These are phyloP conservation scores for Hypoxylon trugodes DNA, from an alignment of 495 filamentous ascomycete genomes.

Conservation along the genomic window DNA sequence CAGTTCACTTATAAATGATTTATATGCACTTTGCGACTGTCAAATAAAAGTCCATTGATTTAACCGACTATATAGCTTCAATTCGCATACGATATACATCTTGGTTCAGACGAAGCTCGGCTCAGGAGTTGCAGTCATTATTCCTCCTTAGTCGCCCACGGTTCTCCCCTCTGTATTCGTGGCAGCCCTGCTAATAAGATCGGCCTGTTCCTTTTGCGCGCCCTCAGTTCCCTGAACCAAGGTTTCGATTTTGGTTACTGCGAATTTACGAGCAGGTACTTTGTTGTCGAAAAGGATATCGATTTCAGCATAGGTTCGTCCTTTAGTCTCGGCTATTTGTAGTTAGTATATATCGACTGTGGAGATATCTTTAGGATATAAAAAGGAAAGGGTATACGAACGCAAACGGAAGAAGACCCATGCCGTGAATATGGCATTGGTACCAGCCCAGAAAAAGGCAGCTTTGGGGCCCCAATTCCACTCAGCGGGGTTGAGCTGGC, in stretches of 20 bases:
- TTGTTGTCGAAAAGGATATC: conserved; percentile 65
- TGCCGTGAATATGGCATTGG: conserved; percentile 53
- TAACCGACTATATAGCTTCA: not conserved
- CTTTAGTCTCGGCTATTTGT: conserved; percentile 55
- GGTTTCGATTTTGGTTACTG: conserved; percentile 42
- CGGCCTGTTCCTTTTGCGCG: conserved; percentile 43
- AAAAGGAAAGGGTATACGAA: conserved; percentile 36
- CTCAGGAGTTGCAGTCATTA: too few relatives aligned
- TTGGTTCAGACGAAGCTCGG: too few relatives aligned
- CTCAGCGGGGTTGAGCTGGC: conserved; percentile 55
- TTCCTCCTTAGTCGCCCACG: not conserved
- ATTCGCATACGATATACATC: too few relatives aligned
- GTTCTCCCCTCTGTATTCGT: conserved; percentile 4
- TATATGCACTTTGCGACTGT: not conserved
- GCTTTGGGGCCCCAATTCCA: conserved; percentile 63
- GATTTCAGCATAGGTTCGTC: conserved; percentile 62
- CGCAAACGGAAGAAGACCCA: conserved; percentile 55
- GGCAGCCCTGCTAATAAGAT: conserved; percentile 26
- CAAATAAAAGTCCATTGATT: not conserved
- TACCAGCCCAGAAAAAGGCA: conserved; percentile 66
- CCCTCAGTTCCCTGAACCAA: conserved; percentile 39
- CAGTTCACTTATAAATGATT: not conserved
- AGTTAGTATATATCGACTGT: too few relatives aligned
- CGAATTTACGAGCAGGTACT: conserved; percentile 58
- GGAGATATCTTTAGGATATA: not conserved